Base-by-base conservation (phyloP, 2,329 filamentous ascomycete genomes). In the Trichophyton benhamiae region DNA sequence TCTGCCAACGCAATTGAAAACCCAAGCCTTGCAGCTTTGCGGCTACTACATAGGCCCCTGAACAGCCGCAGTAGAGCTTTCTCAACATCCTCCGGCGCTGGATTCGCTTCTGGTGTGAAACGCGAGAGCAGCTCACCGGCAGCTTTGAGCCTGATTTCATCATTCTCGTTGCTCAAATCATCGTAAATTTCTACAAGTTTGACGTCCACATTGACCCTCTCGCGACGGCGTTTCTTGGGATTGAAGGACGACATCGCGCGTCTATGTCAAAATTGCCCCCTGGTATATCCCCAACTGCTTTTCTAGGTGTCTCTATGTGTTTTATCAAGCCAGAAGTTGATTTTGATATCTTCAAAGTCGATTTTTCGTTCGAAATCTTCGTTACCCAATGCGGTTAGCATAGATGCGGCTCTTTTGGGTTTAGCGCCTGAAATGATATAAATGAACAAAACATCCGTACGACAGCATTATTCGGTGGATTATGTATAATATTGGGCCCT, bases 1-100 rank as follows among this genome's bases (percentile, higher is more conserved):
- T 96, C 91, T 0, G 91, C 87, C 66, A 97, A 77, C 0, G 92
- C 92, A 61, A 96, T 80, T 60, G 90, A 95, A 72, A 95, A 96
- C 2, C 94, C 94, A 58, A 94, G 77, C 27, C 94, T 83, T 17
- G 92, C 90, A 11, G 89, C 89, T 76, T 96, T 96, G 62, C 90
- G 86, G 60, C 90, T 87, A 72, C 91, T 96, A 64, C 91, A 91
- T 17, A 97, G 83, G 46, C 94, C 94, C 60, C 89, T 85, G 72
- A 96, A 89, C 42, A 99, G 79, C 27, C 87, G 82, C 70, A 83
- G 82, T 65, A 79, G 64, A 1, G 70, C 70, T 60, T 74, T 75
- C 59, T 72, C 68, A 57, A 76, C 72, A 61, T 76, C 71, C 33
- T 78, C 76, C 61, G 74, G 70, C 13, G 70, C 68, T 3, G 74